Base-by-base conservation (phyloP, 257 asterid genomes). In the Plantago elongata region DNA sequence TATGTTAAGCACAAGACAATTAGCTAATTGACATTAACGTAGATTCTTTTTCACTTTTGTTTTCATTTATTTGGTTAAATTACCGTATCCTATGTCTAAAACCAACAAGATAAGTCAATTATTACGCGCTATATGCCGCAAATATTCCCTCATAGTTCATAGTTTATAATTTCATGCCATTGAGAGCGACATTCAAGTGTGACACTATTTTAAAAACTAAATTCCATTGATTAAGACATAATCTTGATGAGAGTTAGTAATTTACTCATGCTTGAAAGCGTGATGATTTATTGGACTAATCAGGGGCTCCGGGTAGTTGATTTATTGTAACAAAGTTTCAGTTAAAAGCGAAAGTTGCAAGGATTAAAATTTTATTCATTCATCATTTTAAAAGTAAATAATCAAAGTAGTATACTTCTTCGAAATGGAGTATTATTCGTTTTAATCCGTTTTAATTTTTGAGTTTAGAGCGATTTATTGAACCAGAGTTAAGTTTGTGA, bases 1-100 rank as follows among this genome's bases (percentile, higher is more conserved):
- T 30, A 57, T 49, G 65, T 18, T 44, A 58, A 54, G 11, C 50
- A 67, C 51, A 58, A 42, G 75, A 62, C 69, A 51, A 72, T 45
- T 65, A 67, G 76, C 80, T 75, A 68, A 54, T 56, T 66, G 88
- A 77, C 88, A 75, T 61, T 30, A 64, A 72, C 73, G 62, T 71
- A 64, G 81, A 77, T 61, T 70, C 70, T 63, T 18, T 48, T 45
- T 59, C 30, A 15, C 1, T 45, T 60, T 29, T 55, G 13, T 5
- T 55, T 22, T 9, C 9, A 55, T 30, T 55, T 55, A 4, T 13
- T 60, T 15, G 13, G 37, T 66, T 40, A 51, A 37, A 50, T 30
- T 17, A 49, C 14, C 45, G 47, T 45, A 42, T 48, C 45, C n/a
- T 11, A 11, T 50, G 63, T 57, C 68, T 73, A 51, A 68, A 72